Evolutionary conservation across 257 asterid species (phyloP).

Genomic region (Primulina huaijiensis): DNA sequence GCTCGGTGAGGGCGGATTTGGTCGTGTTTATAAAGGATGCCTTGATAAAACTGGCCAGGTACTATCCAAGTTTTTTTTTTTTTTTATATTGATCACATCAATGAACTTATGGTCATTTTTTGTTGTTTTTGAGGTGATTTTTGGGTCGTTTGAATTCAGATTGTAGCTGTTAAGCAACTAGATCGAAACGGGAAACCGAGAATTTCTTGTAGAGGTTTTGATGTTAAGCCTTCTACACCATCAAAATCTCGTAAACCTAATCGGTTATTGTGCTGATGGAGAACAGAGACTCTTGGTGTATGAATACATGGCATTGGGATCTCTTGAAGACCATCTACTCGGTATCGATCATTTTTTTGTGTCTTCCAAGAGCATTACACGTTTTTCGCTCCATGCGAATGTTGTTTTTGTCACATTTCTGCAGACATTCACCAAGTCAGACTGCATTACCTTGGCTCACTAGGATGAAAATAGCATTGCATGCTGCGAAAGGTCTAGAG

Average conservation of each 20-base stretch:
- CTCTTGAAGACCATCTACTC: conserved; percentile 80
- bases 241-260: conserved; percentile 64
- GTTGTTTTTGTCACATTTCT: background rate
- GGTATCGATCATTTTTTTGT: conserved; percentile 32
- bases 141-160: conserved; percentile 31
- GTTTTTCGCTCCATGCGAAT: no score
- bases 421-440: conserved; percentile 47
- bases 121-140: background rate
- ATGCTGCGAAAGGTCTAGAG: conserved; percentile 85
- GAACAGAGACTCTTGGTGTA: conserved; percentile 86
- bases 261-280: conserved; percentile 91
- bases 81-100: background rate
- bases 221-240: conserved; percentile 87
- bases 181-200: conserved; percentile 91
- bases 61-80: no score
- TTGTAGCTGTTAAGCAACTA: conserved; percentile 84
- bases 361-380: background rate
- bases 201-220: conserved; percentile 87
- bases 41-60: conserved; percentile 76
- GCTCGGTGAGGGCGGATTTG: conserved; percentile 94
- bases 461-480: conserved; percentile 81
- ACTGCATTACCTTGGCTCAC: conserved; percentile 62
- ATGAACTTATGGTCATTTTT: background rate
- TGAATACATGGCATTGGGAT: conserved; percentile 74
- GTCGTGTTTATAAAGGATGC: conserved; percentile 75